Evolutionary conservation across 306 rosid genomes (phyloP).

Genomic region (Ochetophila trinervis): DNA sequence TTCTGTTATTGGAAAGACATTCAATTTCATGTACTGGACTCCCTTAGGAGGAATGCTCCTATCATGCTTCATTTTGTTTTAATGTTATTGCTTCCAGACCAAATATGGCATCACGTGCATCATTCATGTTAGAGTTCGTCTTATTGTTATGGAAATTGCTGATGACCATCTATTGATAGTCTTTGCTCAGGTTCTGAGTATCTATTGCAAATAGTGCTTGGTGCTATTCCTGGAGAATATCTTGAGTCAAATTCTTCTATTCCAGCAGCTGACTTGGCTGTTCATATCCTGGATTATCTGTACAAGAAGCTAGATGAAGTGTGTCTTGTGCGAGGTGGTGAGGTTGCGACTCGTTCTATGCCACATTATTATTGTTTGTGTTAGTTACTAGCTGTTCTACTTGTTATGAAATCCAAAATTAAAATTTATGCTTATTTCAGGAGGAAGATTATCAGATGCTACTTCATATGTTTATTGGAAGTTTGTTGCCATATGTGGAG

Average conservation of each 20-base stretch:
- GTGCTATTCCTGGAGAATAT: constrained; percentile 68
- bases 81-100: not conserved
- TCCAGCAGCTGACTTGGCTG: constrained; percentile 71
- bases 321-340: constrained; percentile 91
- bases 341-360: constrained; percentile 57
- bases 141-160: constrained; percentile 28
- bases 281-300: constrained; percentile 76
- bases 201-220: constrained; percentile 56
- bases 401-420: constrained; percentile 25
- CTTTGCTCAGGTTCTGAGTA: constrained; percentile 91
- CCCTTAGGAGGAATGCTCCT: not conserved
- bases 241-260: constrained; percentile 55
- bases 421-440: constrained; percentile 41
- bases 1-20: not conserved
- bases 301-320: constrained; percentile 79
- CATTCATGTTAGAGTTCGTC: not conserved
- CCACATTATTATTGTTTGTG: constrained; percentile 22
- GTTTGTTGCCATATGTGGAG: constrained; percentile 85
- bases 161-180: constrained; percentile 58
- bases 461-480: constrained; percentile 77
- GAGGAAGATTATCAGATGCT: constrained; percentile 85
- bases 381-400: constrained; percentile 12
- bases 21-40: not conserved
- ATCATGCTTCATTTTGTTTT: not conserved
- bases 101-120: not conserved